A percentile compares a stretch with the other conserved stretches of the same genome.
These are phyloP conservation scores for Coriolopsis trogii DNA, from an alignment of 1,284 basidiomycete species.

Conservation along the genomic window DNA sequence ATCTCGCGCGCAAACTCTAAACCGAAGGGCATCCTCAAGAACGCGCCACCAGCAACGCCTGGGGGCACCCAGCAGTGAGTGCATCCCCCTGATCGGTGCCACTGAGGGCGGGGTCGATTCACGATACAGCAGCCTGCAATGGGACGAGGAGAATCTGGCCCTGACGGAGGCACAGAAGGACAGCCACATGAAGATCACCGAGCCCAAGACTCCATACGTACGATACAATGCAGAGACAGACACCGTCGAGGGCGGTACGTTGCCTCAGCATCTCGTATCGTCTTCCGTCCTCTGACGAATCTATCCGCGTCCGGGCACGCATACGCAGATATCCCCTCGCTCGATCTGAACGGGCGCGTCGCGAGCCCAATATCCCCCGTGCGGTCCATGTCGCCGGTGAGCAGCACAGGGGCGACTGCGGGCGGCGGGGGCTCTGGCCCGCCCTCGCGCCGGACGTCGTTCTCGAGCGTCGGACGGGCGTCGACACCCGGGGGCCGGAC, in stretches of 20 bases:
- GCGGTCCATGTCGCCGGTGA: conserved; percentile 32
- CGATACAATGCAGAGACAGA: conserved; percentile 88
- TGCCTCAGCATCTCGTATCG: neutral
- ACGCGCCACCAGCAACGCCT: conserved; percentile 54
- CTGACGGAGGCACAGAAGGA: conserved; percentile 91
- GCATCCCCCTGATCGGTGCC: neutral
- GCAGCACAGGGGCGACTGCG: conserved; percentile 40
- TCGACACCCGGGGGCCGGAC: conserved; percentile 53
- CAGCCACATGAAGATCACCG: conserved; percentile 95
- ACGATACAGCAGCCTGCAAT: conserved; percentile 60
- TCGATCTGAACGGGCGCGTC: conserved; percentile 50
- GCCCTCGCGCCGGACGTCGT: conserved; percentile 80
- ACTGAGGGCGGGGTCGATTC: neutral
- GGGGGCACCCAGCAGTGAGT: conserved; percentile 46
- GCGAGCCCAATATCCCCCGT: conserved; percentile 31
- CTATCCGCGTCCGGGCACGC: conserved; percentile 3
- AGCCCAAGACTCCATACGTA: conserved; percentile 96
- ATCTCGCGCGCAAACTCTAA: conserved; percentile 48
- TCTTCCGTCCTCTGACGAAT: neutral
- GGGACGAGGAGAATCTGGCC: conserved; percentile 92
- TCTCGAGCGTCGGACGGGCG: conserved; percentile 59
- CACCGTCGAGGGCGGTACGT: conserved; percentile 76
- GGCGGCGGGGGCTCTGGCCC: conserved; percentile 57
- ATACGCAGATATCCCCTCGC: conserved; percentile 64
- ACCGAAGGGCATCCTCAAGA: conserved; percentile 86